Conservation (phyloP, 108 stramenopile genomes). For the Pseudonitzschia delicatissima region DNA sequence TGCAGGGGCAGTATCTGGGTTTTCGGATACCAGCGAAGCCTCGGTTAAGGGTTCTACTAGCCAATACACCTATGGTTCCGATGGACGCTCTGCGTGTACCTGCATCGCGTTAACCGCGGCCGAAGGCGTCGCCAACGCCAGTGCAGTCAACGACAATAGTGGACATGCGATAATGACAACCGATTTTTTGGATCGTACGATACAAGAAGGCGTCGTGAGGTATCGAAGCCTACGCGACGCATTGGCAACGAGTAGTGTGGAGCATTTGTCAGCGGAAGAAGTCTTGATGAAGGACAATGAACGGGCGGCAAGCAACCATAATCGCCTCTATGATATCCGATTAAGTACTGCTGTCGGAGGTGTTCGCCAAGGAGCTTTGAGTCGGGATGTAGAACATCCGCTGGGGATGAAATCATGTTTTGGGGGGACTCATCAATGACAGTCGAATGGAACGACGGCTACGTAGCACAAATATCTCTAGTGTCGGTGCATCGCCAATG, state of each 20-base stretch:
- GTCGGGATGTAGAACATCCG: slow-evolving; percentile 38
- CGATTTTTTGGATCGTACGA: slow-evolving; percentile 40
- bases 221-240: not conserved
- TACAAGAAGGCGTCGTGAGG: slow-evolving; percentile 46
- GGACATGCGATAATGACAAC: slow-evolving; percentile 25
- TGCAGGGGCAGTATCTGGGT: not conserved
- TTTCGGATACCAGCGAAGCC: not conserved
- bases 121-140: slow-evolving; percentile 22
- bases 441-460: slow-evolving; percentile 7
- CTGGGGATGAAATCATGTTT: slow-evolving; percentile 46
- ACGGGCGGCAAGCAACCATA: not conserved
- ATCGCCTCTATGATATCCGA: not conserved
- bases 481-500: not conserved
- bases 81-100: slow-evolving; percentile 75
- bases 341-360: slow-evolving; percentile 27
- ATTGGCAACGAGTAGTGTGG: slow-evolving; percentile 22
- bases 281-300: slow-evolving; percentile 28
- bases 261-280: slow-evolving; percentile 79
- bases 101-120: slow-evolving; percentile 73
- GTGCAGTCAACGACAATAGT: slow-evolving; percentile 47
- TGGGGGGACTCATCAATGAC: slow-evolving; percentile 34
- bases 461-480: slow-evolving; percentile 21
- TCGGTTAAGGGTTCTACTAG: slow-evolving; percentile 39
- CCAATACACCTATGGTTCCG: slow-evolving; percentile 54
- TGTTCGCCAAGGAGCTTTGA: slow-evolving; percentile 71